These are phyloP conservation scores for Hygrocybe coccinea DNA, from an alignment of 768 basidiomycete genomes.

Conservation along the genomic window DNA sequence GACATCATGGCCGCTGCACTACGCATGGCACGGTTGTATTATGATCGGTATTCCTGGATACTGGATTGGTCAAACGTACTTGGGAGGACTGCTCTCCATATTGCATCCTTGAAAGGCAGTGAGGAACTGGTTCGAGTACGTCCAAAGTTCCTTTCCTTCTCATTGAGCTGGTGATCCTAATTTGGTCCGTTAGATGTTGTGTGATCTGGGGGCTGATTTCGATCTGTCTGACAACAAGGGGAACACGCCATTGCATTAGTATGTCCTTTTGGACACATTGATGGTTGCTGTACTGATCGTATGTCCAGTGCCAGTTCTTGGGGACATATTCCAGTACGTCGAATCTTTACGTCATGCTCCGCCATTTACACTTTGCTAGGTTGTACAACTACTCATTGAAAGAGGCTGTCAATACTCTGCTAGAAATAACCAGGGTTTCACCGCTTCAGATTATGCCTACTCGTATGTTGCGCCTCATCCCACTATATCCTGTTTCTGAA, in stretches of 20 bases:
- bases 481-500: not conserved
- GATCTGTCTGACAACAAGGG: conserved; percentile 89
- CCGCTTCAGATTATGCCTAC: conserved; percentile 89
- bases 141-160: conserved; percentile 18
- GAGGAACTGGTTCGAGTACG: conserved; percentile 81
- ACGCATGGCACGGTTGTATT: conserved; percentile 84
- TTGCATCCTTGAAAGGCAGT: conserved; percentile 84
- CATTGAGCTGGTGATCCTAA: not conserved
- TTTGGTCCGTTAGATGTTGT: no score
- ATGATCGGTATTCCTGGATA: conserved; percentile 79
- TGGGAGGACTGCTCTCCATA: conserved; percentile 87
- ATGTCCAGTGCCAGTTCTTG: conserved; percentile 72
- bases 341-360: conserved; percentile 2
- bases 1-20: conserved; percentile 69
- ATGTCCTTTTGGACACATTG: conserved; percentile 29
- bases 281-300: conserved; percentile 8
- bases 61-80: conserved; percentile 90
- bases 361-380: conserved; percentile 34
- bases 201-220: conserved; percentile 85
- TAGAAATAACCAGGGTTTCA: conserved; percentile 88
- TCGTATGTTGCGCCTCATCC: conserved; percentile 46
- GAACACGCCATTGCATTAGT: conserved; percentile 93
- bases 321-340: conserved; percentile 73
- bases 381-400: conserved; percentile 83
- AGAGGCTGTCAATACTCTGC: conserved; percentile 79